phyloP scores from a whole-genome alignment of 371 early-diverging fungal genomes.

The Cladochytrium tenue region DNA sequence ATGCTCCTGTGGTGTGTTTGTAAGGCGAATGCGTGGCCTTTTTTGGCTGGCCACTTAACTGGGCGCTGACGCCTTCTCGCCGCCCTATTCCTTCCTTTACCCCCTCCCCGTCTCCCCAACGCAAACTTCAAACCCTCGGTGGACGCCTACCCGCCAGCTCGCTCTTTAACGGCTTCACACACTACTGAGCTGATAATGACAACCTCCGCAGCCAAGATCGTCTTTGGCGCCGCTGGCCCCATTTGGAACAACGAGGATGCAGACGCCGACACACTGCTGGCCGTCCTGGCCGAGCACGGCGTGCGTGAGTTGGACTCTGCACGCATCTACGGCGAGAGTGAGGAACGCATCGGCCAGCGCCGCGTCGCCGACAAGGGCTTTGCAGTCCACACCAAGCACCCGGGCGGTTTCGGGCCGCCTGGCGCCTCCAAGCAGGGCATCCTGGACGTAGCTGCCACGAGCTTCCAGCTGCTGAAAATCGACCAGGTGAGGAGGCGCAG shows the following conservation, averaged over 20 bases:
- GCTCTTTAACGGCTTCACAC: too few species aligned
- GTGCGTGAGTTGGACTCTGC: constrained; percentile 19
- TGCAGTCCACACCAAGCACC: constrained; percentile 9
- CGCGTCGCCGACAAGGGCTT: constrained; percentile 4
- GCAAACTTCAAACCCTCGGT: too few species aligned
- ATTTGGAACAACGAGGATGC: background rate
- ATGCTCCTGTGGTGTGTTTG: too few species aligned
- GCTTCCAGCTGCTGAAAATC: background rate
- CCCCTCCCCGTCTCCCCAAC: too few species aligned
- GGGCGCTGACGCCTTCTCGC: too few species aligned
- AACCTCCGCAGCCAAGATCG: background rate
- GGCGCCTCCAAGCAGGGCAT: background rate
- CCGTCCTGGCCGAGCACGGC: constrained; percentile 1
- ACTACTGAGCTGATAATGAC: too few species aligned
- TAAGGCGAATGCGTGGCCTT: too few species aligned
- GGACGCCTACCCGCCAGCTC: too few species aligned
- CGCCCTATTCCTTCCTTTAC: too few species aligned
- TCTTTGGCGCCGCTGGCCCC: background rate
- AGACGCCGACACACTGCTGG: background rate
- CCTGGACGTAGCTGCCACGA: background rate
- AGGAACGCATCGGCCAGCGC: constrained; percentile 12
- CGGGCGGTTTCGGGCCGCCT: background rate
- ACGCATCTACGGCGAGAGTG: constrained; percentile 13
- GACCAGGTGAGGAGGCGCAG: background rate
- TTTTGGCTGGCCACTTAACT: too few species aligned